Percentiles rank a stretch among this genome's conserved stretches.
phyloP scores from a whole-genome alignment of 345 rosid species.

The Citrus maxima region DNA sequence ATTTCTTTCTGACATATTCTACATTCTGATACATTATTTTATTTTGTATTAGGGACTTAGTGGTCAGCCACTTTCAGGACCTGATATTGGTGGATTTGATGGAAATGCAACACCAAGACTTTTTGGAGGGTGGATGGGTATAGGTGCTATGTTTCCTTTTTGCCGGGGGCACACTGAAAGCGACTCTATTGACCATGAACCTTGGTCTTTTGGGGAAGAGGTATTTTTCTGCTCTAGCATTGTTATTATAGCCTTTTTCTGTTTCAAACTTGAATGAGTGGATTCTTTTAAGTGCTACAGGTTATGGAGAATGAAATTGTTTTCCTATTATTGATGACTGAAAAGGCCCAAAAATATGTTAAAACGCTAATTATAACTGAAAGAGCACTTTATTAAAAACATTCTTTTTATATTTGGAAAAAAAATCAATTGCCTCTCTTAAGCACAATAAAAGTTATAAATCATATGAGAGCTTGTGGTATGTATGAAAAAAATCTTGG shows the following conservation, averaged over 20 bases:
- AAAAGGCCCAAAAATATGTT: no score
- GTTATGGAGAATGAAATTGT: no score
- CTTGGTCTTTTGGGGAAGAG: conserved; percentile 98
- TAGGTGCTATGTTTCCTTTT: conserved; percentile 91
- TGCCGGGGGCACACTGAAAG: conserved; percentile 85
- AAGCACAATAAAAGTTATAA: not conserved
- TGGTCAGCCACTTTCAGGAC: conserved; percentile 93
- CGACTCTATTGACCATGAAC: conserved; percentile 74
- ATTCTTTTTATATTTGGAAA: no score
- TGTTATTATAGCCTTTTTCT: no score
- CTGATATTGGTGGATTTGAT: conserved; percentile 94
- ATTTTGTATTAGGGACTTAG: conserved; percentile 67
- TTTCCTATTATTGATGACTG: no score
- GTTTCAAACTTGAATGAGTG: no score
- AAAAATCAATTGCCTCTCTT: no score
- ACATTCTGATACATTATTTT: not conserved
- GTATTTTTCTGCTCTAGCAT: no score
- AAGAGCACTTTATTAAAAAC: no score
- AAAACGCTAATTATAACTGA: no score
- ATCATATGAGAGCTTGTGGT: not conserved
- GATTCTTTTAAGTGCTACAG: no score
- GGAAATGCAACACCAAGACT: conserved; percentile 87
- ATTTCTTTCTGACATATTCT: not conserved
- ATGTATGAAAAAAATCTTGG: not conserved
- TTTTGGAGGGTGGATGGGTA: conserved; percentile 93